phyloP scores from a whole-genome alignment of 2,329 filamentous ascomycete genomes.

The Kalmusia sp. region DNA sequence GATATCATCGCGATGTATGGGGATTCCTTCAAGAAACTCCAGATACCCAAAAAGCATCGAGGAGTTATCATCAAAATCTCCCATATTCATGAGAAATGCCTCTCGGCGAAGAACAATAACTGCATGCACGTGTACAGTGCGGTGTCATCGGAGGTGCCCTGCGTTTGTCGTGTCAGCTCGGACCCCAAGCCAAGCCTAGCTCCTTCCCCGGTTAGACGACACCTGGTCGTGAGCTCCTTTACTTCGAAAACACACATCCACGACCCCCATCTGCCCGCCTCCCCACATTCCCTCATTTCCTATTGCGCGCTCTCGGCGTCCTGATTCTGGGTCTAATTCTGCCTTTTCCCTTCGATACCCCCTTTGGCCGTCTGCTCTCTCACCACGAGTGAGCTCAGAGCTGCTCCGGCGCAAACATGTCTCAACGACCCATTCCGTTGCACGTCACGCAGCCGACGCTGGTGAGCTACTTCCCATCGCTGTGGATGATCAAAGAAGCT shows the following conservation, averaged over 20 bases:
- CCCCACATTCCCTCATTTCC: constrained; percentile 44
- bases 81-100: too few species aligned
- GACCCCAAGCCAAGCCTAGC: constrained; percentile 10
- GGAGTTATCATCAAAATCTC: too few species aligned
- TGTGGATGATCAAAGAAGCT: constrained; percentile 25
- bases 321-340: constrained; percentile 46
- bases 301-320: constrained; percentile 48
- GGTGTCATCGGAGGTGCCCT: too few species aligned
- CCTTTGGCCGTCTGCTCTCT: constrained; percentile 34
- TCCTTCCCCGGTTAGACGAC: constrained; percentile 9
- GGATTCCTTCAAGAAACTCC: too few species aligned
- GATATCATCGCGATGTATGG: too few species aligned
- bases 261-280: constrained; percentile 27
- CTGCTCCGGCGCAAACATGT: constrained; percentile 58
- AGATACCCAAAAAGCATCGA: too few species aligned
- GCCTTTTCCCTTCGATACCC: constrained; percentile 43
- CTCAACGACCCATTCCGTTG: constrained; percentile 88
- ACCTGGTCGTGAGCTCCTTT: constrained; percentile 17
- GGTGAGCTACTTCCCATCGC: constrained; percentile 53
- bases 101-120: too few species aligned
- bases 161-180: neutral
- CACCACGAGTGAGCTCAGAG: constrained; percentile 47
- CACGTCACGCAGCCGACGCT: constrained; percentile 79
- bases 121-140: too few species aligned
- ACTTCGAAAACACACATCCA: constrained; percentile 30